Base-by-base conservation (phyloP, 768 basidiomycete genomes). In the Pulveroboletus frians region DNA sequence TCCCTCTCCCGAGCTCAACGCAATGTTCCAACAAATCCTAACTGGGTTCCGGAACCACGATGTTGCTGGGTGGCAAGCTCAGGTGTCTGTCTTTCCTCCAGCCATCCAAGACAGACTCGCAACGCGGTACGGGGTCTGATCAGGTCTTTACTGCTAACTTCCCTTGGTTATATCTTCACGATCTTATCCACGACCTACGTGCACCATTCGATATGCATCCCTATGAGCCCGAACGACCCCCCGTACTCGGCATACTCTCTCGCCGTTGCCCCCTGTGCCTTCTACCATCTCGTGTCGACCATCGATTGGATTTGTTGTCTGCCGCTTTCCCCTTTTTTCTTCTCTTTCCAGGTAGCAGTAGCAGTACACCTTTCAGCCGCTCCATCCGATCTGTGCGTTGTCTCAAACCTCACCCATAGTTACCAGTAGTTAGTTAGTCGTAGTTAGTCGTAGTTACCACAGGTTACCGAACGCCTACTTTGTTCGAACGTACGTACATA, bases 11-110 rank as follows among this genome's bases (percentile, higher is more conserved):
- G 91, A 95, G 69, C 78, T 99, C 50, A 92, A 96, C 65, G 75
- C 75, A 41, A 97, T 96, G 92, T 99, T 99, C 81, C 80, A 84
- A 64, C 81, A 86, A 69, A 78, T 99, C 42, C 72, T 99, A 47
- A 79, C 76, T 52, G 92, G 91, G 13, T 94, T 97, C 79, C 92
- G 92, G 74, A 79, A 83, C 59, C 89, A 93, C 66, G 83, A 92
- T 55, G 81, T 85, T 35, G 76, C 81, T 30, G 86, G 85, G 11
- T 99, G 96, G 96, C 78, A 81, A 26, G 80, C 83, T 4, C 89
- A 92, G 64, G 81, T 92, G 39, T 68, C 83, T 6, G 74, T 78
- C 7, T 93, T 96, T 75, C 96, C 95, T 29, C 87, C 87, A 18
- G 80, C 79, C 15, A 93, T 98, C 57, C 88, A 88, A 69, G 84